Percentiles rank a stretch among this genome's conserved stretches.
Conservation (phyloP, 345 rosid genomes). For the Brassica rapa region DNA sequence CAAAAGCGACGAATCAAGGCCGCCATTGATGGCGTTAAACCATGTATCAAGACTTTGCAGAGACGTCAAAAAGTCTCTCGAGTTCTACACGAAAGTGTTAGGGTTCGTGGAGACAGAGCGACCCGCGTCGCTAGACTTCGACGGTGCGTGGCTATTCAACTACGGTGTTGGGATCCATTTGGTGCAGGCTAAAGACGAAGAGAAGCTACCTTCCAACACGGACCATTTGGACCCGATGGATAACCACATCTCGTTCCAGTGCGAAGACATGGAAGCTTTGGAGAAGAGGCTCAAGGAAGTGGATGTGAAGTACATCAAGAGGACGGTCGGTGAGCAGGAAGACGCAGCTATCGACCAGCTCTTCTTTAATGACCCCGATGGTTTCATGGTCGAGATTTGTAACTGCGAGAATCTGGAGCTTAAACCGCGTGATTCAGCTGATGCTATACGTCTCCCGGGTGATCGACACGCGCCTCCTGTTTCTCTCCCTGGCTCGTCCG, state of each 20-base stretch:
- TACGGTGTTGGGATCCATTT: conserved; percentile 74
- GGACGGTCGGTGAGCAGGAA: conserved; percentile 48
- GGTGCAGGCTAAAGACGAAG: conserved; percentile 53
- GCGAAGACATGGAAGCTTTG: conserved; percentile 58
- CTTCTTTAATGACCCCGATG: conserved; percentile 73
- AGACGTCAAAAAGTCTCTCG: conserved; percentile 50
- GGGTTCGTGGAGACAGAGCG: conserved; percentile 63
- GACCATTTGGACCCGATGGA: conserved; percentile 58
- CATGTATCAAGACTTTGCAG: conserved; percentile 72
- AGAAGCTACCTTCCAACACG: conserved; percentile 43
- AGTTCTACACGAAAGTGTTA: conserved; percentile 64
- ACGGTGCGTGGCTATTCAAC: conserved; percentile 76
- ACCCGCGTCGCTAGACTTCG: conserved; percentile 52
- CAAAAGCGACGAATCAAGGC: conserved; percentile 3
- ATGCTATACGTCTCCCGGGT: conserved; percentile 15
- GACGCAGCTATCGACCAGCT: conserved; percentile 58
- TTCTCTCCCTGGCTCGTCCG: background rate
- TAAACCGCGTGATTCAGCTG: conserved; percentile 42
- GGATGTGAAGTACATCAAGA: conserved; percentile 53
- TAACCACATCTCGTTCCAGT: conserved; percentile 75
- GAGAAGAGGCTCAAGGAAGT: conserved; percentile 51
- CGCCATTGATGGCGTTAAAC: conserved; percentile 65
- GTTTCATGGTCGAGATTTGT: conserved; percentile 80
- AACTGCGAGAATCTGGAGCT: conserved; percentile 78
- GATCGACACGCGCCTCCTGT: conserved; percentile 39